phyloP scores from a whole-genome alignment of 148 eudicot genomes.

The Rheum nobile region DNA sequence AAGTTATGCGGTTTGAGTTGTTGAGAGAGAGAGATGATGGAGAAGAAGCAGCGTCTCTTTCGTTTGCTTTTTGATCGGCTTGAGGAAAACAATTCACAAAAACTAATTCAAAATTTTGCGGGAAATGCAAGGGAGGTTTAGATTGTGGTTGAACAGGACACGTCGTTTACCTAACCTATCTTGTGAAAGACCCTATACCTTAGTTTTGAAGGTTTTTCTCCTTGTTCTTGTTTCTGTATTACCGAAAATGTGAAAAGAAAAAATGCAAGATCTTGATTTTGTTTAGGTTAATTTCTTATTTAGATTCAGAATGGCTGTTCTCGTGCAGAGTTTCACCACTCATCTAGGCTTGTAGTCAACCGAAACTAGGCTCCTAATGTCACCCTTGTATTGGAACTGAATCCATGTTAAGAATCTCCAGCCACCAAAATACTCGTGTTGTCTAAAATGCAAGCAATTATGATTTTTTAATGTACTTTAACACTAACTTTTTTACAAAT shows the following conservation, averaged over 20 bases:
- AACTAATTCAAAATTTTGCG: constrained; percentile 38
- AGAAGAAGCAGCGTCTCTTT: constrained; percentile 37
- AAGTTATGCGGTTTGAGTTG: constrained; percentile 10
- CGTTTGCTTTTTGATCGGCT: background rate
- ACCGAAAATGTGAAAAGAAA: background rate
- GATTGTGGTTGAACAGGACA: constrained; percentile 30
- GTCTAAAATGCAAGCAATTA: background rate
- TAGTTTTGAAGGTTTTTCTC: background rate
- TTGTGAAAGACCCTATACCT: constrained; percentile 7
- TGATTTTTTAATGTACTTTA: no score
- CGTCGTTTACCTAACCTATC: constrained; percentile 35
- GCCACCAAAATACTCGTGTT: background rate
- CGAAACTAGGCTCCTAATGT: background rate
- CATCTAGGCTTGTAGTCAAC: background rate
- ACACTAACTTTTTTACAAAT: no score
- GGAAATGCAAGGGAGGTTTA: constrained; percentile 56
- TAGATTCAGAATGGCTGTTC: background rate
- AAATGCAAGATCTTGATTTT: background rate
- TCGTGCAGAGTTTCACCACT: background rate
- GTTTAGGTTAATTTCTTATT: background rate
- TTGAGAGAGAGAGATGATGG: constrained; percentile 9
- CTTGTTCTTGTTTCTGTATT: background rate
- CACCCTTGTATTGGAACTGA: background rate
- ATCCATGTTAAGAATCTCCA: background rate
- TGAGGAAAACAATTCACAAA: background rate